A percentile compares a stretch with the other conserved stretches of the same genome.
Conservation (phyloP, 75 land plant genomes). For the Pseudotsuga menziesii region DNA sequence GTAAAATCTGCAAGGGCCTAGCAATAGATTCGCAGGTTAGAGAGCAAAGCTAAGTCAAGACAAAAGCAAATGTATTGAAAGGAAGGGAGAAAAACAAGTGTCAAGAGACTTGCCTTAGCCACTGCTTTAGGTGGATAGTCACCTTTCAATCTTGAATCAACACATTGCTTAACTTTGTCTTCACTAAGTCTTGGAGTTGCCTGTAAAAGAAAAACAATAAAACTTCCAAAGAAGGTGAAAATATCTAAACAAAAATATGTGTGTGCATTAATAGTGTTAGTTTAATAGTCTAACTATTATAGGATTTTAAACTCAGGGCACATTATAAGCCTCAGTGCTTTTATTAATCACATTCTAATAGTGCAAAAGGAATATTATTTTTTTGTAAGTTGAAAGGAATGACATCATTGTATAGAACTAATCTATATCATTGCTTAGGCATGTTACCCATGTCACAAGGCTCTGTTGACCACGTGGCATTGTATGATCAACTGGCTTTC, state of each 20-base stretch:
- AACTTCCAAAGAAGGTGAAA: background rate
- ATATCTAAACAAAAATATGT: background rate
- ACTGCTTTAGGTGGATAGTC: conserved; percentile 65
- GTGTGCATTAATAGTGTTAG: background rate
- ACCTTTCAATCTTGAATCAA: conserved; percentile 47
- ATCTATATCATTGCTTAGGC: background rate
- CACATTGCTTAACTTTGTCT: conserved; percentile 69
- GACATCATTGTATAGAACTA: background rate
- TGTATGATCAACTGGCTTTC: conserved; percentile 86
- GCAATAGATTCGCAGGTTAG: background rate
- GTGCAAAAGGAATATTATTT: background rate
- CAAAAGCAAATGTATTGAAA: background rate
- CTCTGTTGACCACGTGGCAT: conserved; percentile 88
- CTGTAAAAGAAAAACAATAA: conserved; percentile 19
- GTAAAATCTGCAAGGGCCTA: background rate
- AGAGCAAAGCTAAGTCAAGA: background rate
- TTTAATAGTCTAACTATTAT: background rate
- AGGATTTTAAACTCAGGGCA: background rate
- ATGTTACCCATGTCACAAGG: conserved; percentile 83
- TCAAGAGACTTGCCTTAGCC: conserved; percentile 49
- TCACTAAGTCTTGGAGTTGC: conserved; percentile 70
- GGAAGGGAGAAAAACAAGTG: background rate
- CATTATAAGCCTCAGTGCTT: background rate
- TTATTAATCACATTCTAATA: background rate
- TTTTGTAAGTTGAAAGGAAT: background rate